Base-by-base conservation (phyloP, 352 stramenopile species). In the Saprolegnia parasitica region DNA sequence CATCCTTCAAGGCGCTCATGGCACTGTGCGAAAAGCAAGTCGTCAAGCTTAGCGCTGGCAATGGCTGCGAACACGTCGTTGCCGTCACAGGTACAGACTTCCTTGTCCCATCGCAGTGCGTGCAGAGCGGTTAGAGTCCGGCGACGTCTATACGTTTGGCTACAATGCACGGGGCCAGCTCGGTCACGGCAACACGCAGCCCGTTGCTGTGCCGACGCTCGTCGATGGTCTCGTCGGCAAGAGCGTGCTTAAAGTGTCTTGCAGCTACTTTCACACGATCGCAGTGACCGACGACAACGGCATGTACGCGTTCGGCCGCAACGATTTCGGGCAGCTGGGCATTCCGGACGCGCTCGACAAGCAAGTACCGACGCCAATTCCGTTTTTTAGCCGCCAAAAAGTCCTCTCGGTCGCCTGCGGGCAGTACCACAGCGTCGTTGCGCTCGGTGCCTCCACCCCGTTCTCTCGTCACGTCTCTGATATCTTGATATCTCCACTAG, bases 231-330 rank as follows among this genome's bases (percentile, higher is more conserved):
- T 92, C 18, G 29, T 45, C 15, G 75, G 67, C 61, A 83, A 86
- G 39, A 76, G 77, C n/a, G 87, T 97, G 18, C 72, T 84, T 0
- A 76, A 91, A 46, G 90, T 93, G 9, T 83, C 84, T 4, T 97
- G 91, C 73, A 97, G 91, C 74, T 98, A 97, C 71, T 97, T 97
- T 71, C 93, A 98, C 79, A 96, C 83, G 0, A 75, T 90, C 40
- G 80, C 97, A 40, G 76, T 90, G 24, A 91, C 83, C 26, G 77
- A 81, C 18, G 84, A 88, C 37, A 88, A 88, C 13, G 80, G 92
- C 40, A 72, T 97, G 39, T 96, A 85, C 50, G 72, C 86, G 10
- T 98, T 93, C 55, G 93, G 93, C 1, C 88, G 91, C 42, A 98
- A 98, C 67, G 90, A 98, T 73, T 97, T 96, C 57, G 91, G 91